These are phyloP conservation scores for Plasmodium inui DNA, from an alignment of 169 alveolate species.

Conservation along the genomic window DNA sequence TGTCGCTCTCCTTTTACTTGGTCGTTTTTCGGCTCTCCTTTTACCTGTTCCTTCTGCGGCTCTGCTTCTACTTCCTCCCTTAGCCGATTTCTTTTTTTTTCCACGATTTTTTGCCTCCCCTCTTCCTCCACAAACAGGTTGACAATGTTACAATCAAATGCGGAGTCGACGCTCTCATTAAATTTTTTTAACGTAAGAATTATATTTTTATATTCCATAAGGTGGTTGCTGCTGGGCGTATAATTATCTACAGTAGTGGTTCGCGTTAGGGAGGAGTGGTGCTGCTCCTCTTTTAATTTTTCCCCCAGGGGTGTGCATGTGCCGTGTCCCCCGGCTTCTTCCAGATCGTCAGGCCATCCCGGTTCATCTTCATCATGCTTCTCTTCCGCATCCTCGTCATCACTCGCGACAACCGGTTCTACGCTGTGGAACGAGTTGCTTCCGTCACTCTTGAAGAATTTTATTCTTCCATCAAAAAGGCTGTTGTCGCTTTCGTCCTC, in stretches of 20 bases:
- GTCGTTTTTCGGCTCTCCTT: not conserved
- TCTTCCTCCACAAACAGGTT: not conserved
- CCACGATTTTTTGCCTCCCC: not conserved
- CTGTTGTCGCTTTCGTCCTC: not conserved
- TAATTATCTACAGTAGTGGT: not conserved
- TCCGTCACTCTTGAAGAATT: constrained; percentile 18
- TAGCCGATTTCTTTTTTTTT: not conserved
- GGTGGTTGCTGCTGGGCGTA: not conserved
- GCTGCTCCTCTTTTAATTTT: not conserved
- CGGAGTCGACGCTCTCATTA: constrained; percentile 28
- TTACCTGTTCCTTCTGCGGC: not conserved
- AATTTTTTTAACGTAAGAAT: constrained; percentile 19
- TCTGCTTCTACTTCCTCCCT: not conserved
- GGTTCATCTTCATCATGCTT: constrained; percentile 12
- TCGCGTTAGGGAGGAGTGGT: not conserved
- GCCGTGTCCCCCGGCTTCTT: not conserved
- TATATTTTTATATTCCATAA: constrained; percentile 33
- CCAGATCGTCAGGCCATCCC: not conserved
- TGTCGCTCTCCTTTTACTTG: not conserved
- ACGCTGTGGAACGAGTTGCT: constrained; percentile 30
- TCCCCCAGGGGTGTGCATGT: not conserved
- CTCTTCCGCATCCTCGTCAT: not conserved
- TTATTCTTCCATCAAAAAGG: not conserved
- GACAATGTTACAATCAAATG: not conserved
- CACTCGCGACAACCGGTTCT: constrained; percentile 35